phyloP scores from a whole-genome alignment of 495 filamentous ascomycete species.

The Annulohypoxylon stygium region DNA sequence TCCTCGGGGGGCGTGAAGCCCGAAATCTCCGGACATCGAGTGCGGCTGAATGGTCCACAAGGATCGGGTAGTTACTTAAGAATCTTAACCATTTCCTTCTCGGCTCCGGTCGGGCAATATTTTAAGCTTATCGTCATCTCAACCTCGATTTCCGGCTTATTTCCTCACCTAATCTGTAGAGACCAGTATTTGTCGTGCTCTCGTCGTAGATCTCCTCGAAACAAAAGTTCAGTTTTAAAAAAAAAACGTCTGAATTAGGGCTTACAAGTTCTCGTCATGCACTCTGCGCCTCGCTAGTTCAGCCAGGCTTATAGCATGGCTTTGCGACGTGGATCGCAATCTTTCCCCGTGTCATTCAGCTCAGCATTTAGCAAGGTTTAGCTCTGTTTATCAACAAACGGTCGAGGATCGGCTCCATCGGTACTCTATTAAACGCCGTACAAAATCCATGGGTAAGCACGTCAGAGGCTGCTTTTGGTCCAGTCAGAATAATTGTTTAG shows the following conservation, averaged over 20 bases:
- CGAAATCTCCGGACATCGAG: conserved; percentile 12
- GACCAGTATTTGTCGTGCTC: background rate
- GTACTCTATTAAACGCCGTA: too few relatives aligned
- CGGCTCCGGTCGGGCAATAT: conserved; percentile 1
- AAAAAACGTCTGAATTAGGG: background rate
- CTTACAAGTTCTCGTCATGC: background rate
- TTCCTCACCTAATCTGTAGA: background rate
- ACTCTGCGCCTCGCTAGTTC: background rate
- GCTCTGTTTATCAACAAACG: too few relatives aligned
- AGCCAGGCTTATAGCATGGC: background rate
- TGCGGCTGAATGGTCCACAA: background rate
- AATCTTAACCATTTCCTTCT: conserved; percentile 8
- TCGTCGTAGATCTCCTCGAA: background rate
- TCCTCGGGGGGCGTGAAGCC: conserved; percentile 11
- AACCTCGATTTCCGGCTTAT: conserved; percentile 1
- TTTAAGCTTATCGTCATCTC: background rate
- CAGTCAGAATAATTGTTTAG: background rate
- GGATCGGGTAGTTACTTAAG: background rate
- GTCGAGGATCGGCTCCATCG: too few relatives aligned
- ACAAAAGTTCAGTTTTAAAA: background rate
- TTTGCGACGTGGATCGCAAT: background rate
- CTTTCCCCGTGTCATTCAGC: background rate
- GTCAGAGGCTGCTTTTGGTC: background rate
- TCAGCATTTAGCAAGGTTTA: background rate
- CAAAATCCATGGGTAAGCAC: background rate